Evolutionary conservation across 192 early-diverging fungal genomes (phyloP), one percentile per base, ranked within the genome.

Genomic region (Ramicandelaber brevisporus): DNA sequence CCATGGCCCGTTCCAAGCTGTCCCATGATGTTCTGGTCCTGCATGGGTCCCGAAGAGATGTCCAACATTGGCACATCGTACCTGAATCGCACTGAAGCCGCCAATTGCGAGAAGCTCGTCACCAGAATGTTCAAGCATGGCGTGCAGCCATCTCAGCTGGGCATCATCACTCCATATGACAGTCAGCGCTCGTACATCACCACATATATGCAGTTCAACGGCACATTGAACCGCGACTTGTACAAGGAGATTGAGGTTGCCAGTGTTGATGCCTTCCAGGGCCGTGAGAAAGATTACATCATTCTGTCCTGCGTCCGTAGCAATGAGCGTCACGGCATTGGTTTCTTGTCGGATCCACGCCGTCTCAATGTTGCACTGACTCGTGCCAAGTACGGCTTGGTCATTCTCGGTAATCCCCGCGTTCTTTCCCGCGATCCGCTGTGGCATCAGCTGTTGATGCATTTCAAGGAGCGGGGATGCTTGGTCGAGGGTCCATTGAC

Each of bases 241-340:
- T 98, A 93, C 66, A 98, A 95, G 55, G 87, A 93, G 18, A 87
- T 99, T 12, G 93, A 99, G 44, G 87, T 99, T 3, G 89, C 89
- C 14, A 87, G 79, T 43, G 92, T 98, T 6, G 92, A 98, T 37
- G 89, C 92, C 5, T 98, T 98, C 69, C 92, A 98, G 38, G 92
- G 92, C 22, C 80, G 92, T 43, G 92, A 98, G 44, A 98, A 98
- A 56, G 92, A 95, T 43, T 98, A 95, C 37, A 96, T 98, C 35
- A 95, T 98, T 44, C 57, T 98, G 31, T 80, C 79, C 35, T 93
- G 86, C 44, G 92, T 98, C 20, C 71, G 92, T 21, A 84, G 80
- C 36, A 98, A 98, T 51, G 89, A 95, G 31, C 80, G 87, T 40
- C 88, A 85, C 38, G 89, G 89, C 6, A 93, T 93, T 37, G 83